These are phyloP conservation scores for Cercospora sojina DNA, from an alignment of 2,329 filamentous ascomycete species.

Conservation along the genomic window DNA sequence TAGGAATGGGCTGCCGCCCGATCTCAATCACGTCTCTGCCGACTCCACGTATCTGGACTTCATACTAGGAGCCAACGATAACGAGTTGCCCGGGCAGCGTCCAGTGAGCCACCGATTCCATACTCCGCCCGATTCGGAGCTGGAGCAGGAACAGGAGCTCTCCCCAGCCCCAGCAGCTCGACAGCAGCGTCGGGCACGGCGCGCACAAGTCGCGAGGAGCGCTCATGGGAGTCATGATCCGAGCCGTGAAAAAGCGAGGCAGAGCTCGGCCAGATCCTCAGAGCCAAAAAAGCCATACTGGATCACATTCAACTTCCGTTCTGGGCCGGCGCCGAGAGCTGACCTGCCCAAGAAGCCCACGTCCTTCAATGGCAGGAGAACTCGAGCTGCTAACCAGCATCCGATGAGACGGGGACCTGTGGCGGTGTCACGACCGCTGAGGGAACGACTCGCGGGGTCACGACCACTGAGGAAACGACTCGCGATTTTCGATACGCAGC, in stretches of 20 bases:
- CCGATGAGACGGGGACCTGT: neutral
- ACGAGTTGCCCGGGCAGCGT: neutral
- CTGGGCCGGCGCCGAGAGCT: neutral
- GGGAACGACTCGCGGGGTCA: neutral
- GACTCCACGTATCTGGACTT: slow-evolving; percentile 13
- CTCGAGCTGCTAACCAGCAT: neutral
- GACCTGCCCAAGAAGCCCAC: neutral
- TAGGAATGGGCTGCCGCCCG: slow-evolving; percentile 5
- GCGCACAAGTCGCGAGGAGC: neutral
- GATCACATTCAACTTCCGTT: neutral
- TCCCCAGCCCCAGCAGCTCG: neutral
- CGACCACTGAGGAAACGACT: too few species aligned
- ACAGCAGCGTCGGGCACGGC: neutral
- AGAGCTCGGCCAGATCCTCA: neutral
- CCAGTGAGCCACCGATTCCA: neutral
- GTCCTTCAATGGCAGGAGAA: neutral
- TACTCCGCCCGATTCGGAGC: neutral
- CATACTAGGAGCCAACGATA: slow-evolving; percentile 7
- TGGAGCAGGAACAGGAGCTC: neutral
- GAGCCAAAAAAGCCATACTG: neutral
- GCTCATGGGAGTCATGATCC: neutral
- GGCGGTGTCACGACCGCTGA: neutral
- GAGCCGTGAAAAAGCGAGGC: neutral
- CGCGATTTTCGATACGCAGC: neutral
- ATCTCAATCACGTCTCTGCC: slow-evolving; percentile 2